Evolutionary conservation across 108 stramenopile species (phyloP).

Genomic region (Skeletonema potamos): DNA sequence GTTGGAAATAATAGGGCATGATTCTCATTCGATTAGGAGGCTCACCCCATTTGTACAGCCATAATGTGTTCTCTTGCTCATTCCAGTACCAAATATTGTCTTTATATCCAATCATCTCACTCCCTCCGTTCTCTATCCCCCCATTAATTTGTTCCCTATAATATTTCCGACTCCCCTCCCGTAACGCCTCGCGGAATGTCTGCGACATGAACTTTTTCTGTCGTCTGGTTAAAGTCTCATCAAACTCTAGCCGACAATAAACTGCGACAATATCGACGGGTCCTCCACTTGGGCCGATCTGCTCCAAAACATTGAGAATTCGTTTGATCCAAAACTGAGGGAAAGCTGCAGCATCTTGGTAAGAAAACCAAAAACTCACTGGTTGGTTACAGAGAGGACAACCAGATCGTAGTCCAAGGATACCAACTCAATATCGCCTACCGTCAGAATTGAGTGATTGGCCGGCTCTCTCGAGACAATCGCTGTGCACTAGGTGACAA

Average conservation of each 20-base stretch:
- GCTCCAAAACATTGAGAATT: neutral
- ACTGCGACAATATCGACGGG: neutral
- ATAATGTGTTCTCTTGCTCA: neutral
- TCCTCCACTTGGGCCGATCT: slow-evolving; percentile 3
- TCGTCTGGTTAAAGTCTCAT: neutral
- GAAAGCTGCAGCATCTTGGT: neutral
- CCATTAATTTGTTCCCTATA: neutral
- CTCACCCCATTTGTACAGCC: slow-evolving; percentile 13
- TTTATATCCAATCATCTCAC: neutral
- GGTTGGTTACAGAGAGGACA: slow-evolving; percentile 13
- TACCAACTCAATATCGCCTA: neutral
- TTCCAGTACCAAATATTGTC: neutral
- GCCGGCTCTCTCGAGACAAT: neutral
- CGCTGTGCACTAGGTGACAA: neutral
- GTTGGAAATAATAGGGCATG: no score
- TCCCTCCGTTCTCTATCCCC: neutral
- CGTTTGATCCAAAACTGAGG: slow-evolving; percentile 3
- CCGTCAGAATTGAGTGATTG: slow-evolving; percentile 12
- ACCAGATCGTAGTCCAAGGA: slow-evolving; percentile 1
- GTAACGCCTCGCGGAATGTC: neutral
- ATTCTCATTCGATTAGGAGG: neutral
- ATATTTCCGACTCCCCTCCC: neutral
- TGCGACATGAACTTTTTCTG: neutral
- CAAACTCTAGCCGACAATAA: neutral
- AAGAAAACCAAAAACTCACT: neutral